Base-by-base conservation (phyloP, 225 moss, liverwort and hornwort species). In the Polytrichum commune region DNA sequence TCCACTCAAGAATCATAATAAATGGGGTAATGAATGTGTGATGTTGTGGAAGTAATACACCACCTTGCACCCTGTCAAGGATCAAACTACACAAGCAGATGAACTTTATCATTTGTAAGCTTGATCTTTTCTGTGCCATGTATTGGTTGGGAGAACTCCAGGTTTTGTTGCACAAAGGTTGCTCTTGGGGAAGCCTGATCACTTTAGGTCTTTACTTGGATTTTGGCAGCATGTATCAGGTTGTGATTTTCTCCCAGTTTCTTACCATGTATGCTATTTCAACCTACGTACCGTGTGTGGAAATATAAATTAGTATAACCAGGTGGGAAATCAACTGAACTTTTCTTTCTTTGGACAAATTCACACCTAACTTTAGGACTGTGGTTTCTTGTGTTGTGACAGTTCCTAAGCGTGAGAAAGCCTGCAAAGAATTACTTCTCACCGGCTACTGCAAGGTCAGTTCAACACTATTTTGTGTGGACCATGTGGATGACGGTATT, bases 361-460 rank as follows among this genome's bases (percentile, higher is more conserved):
- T 46, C 46, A 16, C 46, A 46, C 46, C 46, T 46, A 46, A 46
- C 46, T 46, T 46, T 46, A 46, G 46, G 16, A 13, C 13, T 16
- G 46, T 46, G 46, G 46, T 46, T 87, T 57, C 55, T 72, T 32
- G 67, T 32, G 27, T 82, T 76, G 68, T 56, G 75, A 76, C 85
- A 96, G 96, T 96, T 29, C 96, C 96, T 55, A 96, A 93, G 87
- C 87, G 92, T 62, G 96, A 96, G 84, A 96, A 96, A 83, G 96
- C 96, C 60, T 96, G 96, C 93, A 96, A 96, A 91, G 96, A 96
- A 75, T 91, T 96, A 62, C 85, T 96, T 77, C 85, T 96, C 66
- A 93, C 89, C 70, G 96, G 96, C 78, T 92, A 87, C 71, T 96
- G 96, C 89, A 96, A 93, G 96, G 96, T 96, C 71, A 46, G 46